Conservation (phyloP, 345 rosid species). For the Pseudoturritis turrita region DNA sequence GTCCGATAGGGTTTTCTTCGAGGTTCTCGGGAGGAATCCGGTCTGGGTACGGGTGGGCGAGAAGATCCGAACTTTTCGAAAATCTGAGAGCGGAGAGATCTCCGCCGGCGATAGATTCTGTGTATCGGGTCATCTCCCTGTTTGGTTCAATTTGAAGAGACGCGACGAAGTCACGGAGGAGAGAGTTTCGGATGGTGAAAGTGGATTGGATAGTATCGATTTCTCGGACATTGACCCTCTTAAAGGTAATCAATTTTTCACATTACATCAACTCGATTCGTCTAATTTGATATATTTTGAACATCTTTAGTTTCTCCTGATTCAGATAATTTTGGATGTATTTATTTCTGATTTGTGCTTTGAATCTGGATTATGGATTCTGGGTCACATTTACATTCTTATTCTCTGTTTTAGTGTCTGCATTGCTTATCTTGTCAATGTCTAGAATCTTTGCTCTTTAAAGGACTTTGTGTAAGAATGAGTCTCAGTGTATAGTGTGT, state of each 20-base stretch:
- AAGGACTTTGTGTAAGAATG: background rate
- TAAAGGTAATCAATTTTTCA: slow-evolving; percentile 41
- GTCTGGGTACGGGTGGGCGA: slow-evolving; percentile 47
- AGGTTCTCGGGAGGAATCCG: slow-evolving; percentile 69
- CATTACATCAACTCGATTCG: background rate
- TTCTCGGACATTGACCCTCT: slow-evolving; percentile 47
- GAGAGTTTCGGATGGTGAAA: slow-evolving; percentile 26
- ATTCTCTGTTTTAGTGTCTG: background rate
- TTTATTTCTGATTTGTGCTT: background rate
- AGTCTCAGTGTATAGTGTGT: background rate
- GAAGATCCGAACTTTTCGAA: slow-evolving; percentile 40
- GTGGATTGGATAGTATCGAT: slow-evolving; percentile 31
- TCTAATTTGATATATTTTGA: background rate
- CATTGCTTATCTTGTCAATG: background rate
- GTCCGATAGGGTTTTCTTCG: slow-evolving; percentile 45
- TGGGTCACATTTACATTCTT: too few species aligned
- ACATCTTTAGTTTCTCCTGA: background rate
- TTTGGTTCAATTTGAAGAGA: slow-evolving; percentile 53
- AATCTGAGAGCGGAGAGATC: slow-evolving; percentile 46
- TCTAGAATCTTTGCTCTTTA: background rate
- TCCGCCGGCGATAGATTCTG: slow-evolving; percentile 55
- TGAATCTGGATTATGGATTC: background rate
- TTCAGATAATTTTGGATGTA: background rate
- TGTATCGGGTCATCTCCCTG: slow-evolving; percentile 44
- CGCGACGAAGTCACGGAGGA: slow-evolving; percentile 27